A percentile compares a stretch with the other conserved stretches of the same genome.
These are phyloP conservation scores for Colletotrichum orchidophilum DNA, from an alignment of 2,329 filamentous ascomycete genomes.

Conservation along the genomic window DNA sequence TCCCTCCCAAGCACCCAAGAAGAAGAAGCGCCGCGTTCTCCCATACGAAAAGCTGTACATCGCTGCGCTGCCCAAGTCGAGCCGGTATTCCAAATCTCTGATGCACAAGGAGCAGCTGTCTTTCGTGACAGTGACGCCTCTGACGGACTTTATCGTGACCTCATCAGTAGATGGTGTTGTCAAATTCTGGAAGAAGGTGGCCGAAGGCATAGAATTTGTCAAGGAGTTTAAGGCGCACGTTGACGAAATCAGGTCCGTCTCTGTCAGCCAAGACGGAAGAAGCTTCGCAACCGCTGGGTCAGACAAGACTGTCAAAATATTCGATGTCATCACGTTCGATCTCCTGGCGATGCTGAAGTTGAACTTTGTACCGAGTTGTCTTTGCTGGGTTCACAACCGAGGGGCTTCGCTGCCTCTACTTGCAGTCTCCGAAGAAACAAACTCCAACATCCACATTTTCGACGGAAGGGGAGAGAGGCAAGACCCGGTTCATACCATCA, in stretches of 20 bases:
- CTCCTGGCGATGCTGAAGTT: slow-evolving; percentile 84
- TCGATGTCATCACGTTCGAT: slow-evolving; percentile 87
- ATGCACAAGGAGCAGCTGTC: slow-evolving; percentile 98
- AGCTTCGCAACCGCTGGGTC: slow-evolving; percentile 90
- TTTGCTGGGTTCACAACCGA: slow-evolving; percentile 92
- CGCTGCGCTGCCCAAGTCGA: slow-evolving; percentile 82
- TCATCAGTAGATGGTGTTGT: slow-evolving; percentile 94
- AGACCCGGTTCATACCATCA: slow-evolving; percentile 79
- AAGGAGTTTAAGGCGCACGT: slow-evolving; percentile 96
- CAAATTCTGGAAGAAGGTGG: slow-evolving; percentile 99
- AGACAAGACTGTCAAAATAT: slow-evolving; percentile 84
- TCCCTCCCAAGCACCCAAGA: slow-evolving; percentile 79
- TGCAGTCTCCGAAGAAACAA: slow-evolving; percentile 81
- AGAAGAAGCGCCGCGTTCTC: slow-evolving; percentile 92
- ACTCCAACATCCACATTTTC: slow-evolving; percentile 81
- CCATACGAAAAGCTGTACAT: slow-evolving; percentile 96
- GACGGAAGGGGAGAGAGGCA: slow-evolving; percentile 88
- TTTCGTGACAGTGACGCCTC: slow-evolving; percentile 87
- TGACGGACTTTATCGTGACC: slow-evolving; percentile 95
- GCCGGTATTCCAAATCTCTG: slow-evolving; percentile 90
- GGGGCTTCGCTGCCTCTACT: slow-evolving; percentile 89
- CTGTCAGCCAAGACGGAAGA: slow-evolving; percentile 86
- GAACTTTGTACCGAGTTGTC: slow-evolving; percentile 76
- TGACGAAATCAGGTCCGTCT: slow-evolving; percentile 85
- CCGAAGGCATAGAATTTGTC: slow-evolving; percentile 92